Evolutionary conservation across 352 stramenopile genomes (phyloP), one percentile per base, ranked within the genome.

Genomic region (Phytophthora quininea): DNA sequence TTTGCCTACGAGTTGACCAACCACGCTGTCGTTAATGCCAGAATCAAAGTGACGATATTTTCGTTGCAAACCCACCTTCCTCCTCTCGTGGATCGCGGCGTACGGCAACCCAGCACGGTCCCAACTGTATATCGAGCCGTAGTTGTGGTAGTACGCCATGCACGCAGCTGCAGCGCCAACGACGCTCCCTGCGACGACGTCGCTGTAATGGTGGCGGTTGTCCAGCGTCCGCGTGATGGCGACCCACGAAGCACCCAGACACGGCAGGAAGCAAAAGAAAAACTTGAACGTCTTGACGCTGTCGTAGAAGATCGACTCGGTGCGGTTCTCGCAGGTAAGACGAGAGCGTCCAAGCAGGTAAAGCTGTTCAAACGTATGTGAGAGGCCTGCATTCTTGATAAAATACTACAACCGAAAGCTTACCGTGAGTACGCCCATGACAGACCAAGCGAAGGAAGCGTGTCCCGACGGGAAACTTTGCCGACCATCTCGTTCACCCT

Each of bases 131-230:
- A 88, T 77, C 27, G 82, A 88, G 19, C 71, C 79, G 65, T 88
- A 90, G 64, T 90, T 90, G 71, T 86, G 81, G 32, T 63, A 70
- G 58, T 89, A 88, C 7, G 73, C 74, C 33, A 87, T 46, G 30
- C 66, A 58, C 6, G 79, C 75, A 0, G 70, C 54, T 0, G 79
- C 64, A 29, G 56, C 67, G 2, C 82, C 82, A 40, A 90, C 77
- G 12, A 88, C 68, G 33, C 76, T 84, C 6, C 79, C 81, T 1
- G 88, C 77, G 46, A 91, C 49, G 38, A 93, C 89, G 66, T 93
- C 85, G 42, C 65, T 84, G 68, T 91, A 93, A 60, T 93, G 82
- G 50, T 93, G 85, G 60, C 85, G 90, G 59, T 93, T 93, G 78
- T 92, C 85, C 7, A 84, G 75, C 3, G 85, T 89, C 19, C 85